Base-by-base conservation (phyloP, 352 stramenopile genomes). In the Phytopythium litorale region DNA sequence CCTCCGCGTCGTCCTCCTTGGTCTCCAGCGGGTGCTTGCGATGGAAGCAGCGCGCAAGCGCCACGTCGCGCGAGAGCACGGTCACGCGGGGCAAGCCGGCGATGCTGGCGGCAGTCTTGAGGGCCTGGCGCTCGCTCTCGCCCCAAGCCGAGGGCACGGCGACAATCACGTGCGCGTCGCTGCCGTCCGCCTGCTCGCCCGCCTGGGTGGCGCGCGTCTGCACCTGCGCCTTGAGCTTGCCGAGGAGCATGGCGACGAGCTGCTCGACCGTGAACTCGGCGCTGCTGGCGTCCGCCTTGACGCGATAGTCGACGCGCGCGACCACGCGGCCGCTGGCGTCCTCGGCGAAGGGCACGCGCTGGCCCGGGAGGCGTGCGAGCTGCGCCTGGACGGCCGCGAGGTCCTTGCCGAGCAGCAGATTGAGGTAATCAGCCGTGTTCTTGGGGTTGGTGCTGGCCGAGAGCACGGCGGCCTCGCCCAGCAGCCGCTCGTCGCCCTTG, bases 391-490 rank as follows among this genome's bases (percentile, higher is more conserved):
- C 75, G n/a, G 73, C 56, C 1, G 45, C 56, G 38, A 89, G 52
- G 51, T 79, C 65, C 65, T 88, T 85, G 61, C 83, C 85, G 28
- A 92, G 62, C 23, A 90, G 68, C 60, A 88, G 63, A 49, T 89
- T 88, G 32, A 94, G 54, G 38, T 75, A 81, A 60, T 85, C 72
- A 46, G 95, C 66, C 9, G 85, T 96, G 77, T 95, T 96, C 62
- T 66, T 63, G 42, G 88, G 85, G 71, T 96, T 96, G 28, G 85
- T 93, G 61, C 76, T 90, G 51, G 88, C 81, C 35, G 88, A 87
- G 43, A 91, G 74, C 61, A 96, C 86, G n/a, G 86, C 88, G 7
- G 84, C 73, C 64, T 97, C 88, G 46, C 89, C 89, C 32, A 97
- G 68, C 19, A 95, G 78, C 1, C 88, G 76, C 72, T 96, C 87